These are phyloP conservation scores for Tylopilus sp. DNA, from an alignment of 1,284 basidiomycete genomes.

Conservation along the genomic window DNA sequence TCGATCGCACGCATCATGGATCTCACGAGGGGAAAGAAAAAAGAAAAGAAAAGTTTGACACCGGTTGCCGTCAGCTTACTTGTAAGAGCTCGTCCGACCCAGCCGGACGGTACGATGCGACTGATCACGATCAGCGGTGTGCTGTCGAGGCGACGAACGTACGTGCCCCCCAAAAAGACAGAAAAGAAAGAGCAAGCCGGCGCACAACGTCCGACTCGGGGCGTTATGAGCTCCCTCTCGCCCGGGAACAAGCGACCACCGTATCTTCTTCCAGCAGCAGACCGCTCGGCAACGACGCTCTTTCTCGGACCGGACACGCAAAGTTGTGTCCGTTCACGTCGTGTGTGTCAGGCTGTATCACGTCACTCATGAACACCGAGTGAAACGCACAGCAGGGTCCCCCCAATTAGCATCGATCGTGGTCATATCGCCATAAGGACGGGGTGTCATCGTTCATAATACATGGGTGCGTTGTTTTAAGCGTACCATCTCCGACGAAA, in stretches of 20 bases:
- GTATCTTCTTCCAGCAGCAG: constrained; percentile 3
- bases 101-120: constrained; percentile 9
- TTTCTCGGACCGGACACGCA: constrained; percentile 22
- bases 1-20: constrained; percentile 14
- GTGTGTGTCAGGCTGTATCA: constrained; percentile 14
- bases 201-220: no score
- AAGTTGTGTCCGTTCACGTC: constrained; percentile 26
- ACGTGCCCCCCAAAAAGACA: no score
- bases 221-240: not conserved
- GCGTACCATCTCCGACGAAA: constrained; percentile 20
- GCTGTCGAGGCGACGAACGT: constrained; percentile 9
- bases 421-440: constrained; percentile 18
- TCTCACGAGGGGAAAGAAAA: constrained; percentile 5
- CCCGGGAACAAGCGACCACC: constrained; percentile 15
- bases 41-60: constrained; percentile 16
- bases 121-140: constrained; percentile 18
- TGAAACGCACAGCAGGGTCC: constrained; percentile 20
- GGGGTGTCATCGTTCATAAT: constrained; percentile 16
- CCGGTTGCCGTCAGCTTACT: not conserved
- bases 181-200: no score
- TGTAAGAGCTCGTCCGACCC: constrained; percentile 10
- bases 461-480: constrained; percentile 19
- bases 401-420: constrained; percentile 22
- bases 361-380: constrained; percentile 29
- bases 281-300: constrained; percentile 14